Evolutionary conservation across 1,284 basidiomycete genomes (phyloP), one percentile per base, ranked within the genome.

Genomic region (Marasmius tenuissimus): DNA sequence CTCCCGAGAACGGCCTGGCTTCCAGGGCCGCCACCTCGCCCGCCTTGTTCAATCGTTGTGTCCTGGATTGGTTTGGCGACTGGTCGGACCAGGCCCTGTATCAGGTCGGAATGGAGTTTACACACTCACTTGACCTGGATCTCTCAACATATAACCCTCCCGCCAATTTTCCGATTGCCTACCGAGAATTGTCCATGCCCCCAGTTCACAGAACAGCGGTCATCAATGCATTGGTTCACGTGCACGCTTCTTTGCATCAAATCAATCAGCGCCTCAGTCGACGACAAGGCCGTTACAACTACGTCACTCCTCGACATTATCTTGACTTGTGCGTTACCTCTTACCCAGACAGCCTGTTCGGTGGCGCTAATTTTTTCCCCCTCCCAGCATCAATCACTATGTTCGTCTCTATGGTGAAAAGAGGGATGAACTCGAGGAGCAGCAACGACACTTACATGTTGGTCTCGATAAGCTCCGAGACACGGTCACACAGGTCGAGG

Each of bases 31-130:
- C 97, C 0, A 98, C 97, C 0, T 98, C 96, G 1, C 97, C 97
- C 4, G 96, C 96, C 16, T 81, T 98, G 69, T 98, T 98, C 87
- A 98, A 98, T 78, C 90, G 96, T 79, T 98, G 96, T 73, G 96
- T 98, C 5, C 83, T 98, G 61, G 96, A 98, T 75, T 98, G 96
- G 96, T 98, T 98, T 69, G 96, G 96, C 45, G 95, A 97, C 73
- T 98, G 96, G 96, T 95, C 96, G 7, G 94, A 97, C 69, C 95
- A 97, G 72, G 96, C 96, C 0, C 93, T 98, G 74, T 97, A 93
- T 72, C 96, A 98, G 80, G 96, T 98, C 62, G 96, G 93, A 40
- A 87, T 92, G 81, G 96, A 98, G 76, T 96, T 98, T 75, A 98
- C 96, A 0, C 86, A 92, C 59, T 91, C 90, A 0, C 84, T 98